Evolutionary conservation across 2,329 filamentous ascomycete species (phyloP), one percentile per base, ranked within the genome.

Genomic region (Diaporthe velutina): DNA sequence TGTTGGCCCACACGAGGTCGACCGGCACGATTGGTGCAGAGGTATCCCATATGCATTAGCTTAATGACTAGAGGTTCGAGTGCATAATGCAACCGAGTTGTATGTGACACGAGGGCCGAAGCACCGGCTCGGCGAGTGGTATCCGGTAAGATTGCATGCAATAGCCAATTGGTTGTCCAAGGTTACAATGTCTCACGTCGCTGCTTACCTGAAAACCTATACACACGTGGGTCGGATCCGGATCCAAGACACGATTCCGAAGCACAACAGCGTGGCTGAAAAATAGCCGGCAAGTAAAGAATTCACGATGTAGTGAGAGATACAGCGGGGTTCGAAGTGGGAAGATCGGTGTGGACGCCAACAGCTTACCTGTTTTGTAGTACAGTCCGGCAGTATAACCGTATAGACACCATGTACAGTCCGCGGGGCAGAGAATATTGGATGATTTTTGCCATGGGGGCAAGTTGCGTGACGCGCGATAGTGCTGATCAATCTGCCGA

Each of bases 1-100:
- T 30, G 67, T 35, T n/a, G n/a, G 9, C 35, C 33, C 38, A 17
- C 40, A 25, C 33, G 19, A 54, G 35, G 17, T 52, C 55, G 38
- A 48, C 45, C 58, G 38, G 45, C 40, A 64, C 35, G 55, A 48
- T 40, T 17, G n/a, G 33, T 54, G 55, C 61, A 74, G 66, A 66
- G 57, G 57, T 38, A 13, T 45, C 42, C n/a, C 33, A 12, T 54
- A 8, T 50, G 67, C 67, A 55, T 64, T 74, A 74, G 42, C 57
- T 42, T 25, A 6, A 25, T 54, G 38, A 54, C 40, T 71, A 66
- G n/a, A 40, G 33, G 35, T 38, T 7, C n/a, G n/a, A 22, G 33
- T 40, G 64, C 30, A 38, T 12, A 9, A 19, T n/a, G 17, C 64
- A n/a, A 28, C 33, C 45, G 4, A 38, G 0, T 40, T 19, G 33